Base-by-base conservation (phyloP, 768 basidiomycete species). In the Cytidiella melzeri region DNA sequence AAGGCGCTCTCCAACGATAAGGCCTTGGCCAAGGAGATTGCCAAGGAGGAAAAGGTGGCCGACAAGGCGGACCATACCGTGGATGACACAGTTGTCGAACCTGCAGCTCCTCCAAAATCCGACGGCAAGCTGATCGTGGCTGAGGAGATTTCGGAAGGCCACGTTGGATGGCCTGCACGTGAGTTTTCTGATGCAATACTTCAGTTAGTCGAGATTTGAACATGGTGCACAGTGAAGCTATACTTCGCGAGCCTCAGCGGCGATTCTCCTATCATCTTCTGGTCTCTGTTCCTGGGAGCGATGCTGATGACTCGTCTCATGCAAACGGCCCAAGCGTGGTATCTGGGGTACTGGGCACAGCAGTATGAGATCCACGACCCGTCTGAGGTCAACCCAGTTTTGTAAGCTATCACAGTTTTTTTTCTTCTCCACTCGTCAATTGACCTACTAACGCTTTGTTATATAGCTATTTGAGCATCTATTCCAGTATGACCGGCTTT, bases 131-230 rank as follows among this genome's bases (percentile, higher is more conserved):
- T 86, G n/a, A 74, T 84, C 41, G 64, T 81, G 5, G 75, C 74
- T 0, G 84, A 87, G 59, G 84, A 87, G 57, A 71, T 84, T 40
- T 73, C 69, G 5, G 70, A 74, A 45, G 83, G 83, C 0, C 78
- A 77, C 51, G 74, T 85, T 24, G 74, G 76, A 41, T 79, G 76
- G 69, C 55, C 57, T 3, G 67, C 73, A 20, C 56, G 69, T 66
- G 50, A 55, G 69, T 61, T 5, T 40, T 36, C n/a, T 34, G 21
- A 15, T 28, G n/a, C 4, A 23, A 19, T 4, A 18, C 28, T 27
- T 27, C 25, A 36, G 19, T 15, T 11, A 20, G 19, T 30, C 19
- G 38, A 41, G 18, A n/a, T 5, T 6, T 36, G 51, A 59, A 63
- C 49, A 46, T 41, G 10, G 45, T 52, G 27, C 23, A n/a, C 52